Evolutionary conservation across 768 basidiomycete genomes (phyloP).

Genomic region (Leccinum ochraceum): DNA sequence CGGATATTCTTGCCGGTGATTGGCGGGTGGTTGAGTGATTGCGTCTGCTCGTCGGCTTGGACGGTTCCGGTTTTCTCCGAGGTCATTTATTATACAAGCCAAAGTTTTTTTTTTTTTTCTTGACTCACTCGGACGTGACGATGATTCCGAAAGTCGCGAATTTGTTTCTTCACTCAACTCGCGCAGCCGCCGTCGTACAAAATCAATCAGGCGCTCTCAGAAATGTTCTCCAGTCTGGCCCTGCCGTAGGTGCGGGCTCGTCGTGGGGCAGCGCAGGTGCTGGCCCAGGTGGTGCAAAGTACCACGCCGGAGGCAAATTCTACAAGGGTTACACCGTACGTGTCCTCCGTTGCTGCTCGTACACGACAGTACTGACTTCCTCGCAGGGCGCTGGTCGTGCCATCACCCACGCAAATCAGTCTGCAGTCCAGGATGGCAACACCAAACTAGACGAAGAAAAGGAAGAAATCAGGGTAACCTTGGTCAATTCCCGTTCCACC

Average conservation of each 20-base stretch:
- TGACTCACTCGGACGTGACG: constrained; percentile 6
- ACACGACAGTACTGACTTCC: not conserved
- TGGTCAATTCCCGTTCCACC: constrained; percentile 30
- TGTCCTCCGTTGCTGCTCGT: constrained; percentile 7
- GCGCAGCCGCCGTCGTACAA: constrained; percentile 75
- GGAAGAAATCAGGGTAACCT: constrained; percentile 46
- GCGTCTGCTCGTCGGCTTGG: constrained; percentile 16
- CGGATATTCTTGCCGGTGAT: constrained; percentile 29
- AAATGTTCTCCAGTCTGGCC: constrained; percentile 69
- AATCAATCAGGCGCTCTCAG: constrained; percentile 68
- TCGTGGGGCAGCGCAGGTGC: constrained; percentile 56
- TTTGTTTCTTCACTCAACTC: constrained; percentile 73
- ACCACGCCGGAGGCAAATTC: constrained; percentile 69
- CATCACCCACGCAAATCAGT: constrained; percentile 69
- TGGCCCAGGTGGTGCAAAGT: constrained; percentile 73
- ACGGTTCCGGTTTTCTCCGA: constrained; percentile 25
- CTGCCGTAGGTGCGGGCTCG: constrained; percentile 46
- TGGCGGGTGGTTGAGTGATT: constrained; percentile 28
- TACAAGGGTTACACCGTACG: constrained; percentile 68
- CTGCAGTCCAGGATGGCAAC: constrained; percentile 53
- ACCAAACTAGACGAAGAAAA: constrained; percentile 55
- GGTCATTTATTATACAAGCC: constrained; percentile 2
- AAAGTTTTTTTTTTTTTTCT: constrained; percentile 18
- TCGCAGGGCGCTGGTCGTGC: constrained; percentile 66
- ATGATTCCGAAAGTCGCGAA: constrained; percentile 88